Base-by-base conservation (phyloP, 1,139 yeast genomes). In the Protomyces arabidopsidicola region DNA sequence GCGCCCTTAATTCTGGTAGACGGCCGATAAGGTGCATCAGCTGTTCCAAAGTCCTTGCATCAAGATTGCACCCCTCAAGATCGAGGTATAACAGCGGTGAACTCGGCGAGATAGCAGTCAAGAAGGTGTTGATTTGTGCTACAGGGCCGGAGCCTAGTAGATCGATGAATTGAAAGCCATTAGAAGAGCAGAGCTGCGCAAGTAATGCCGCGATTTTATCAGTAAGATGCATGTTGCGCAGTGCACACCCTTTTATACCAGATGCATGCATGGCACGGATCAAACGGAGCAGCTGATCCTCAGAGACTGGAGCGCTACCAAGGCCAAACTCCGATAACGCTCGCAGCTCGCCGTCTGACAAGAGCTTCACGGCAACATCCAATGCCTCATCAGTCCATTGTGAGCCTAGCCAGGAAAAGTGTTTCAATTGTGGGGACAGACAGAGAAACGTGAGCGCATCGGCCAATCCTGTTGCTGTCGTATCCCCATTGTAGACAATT, bases 381-480 rank as follows among this genome's bases (percentile, higher is more conserved):
- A 51, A 42, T 12, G 53, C 18, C 24, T 53, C 48, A 24, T 39
- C 31, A 18, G 42, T 52, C 34, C 53, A 53, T 16, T 53, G 63
- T 4, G 54, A 18, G 6, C 63, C 63, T 5, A 16, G 20, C 52
- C 53, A 54, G 9, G 48, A 45, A 31, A 53, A 53, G 14, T 45
- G 59, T n/a, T 34, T 16, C 6, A 60, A n/a, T 35, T 54, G 59
- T 12, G 63, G 63, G 9, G 58, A 60, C 38, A 60, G 51, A 18
- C 59, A 54, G 12, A 60, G 24, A 35, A 35, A 60, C 27, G 54
- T 39, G 16, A 60, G 14, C 12, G 59, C 59, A 36, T 39, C 45
- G 14, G 57, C 45, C 24, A 53, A 31, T 45, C 63, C 59, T 10
- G 18, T 34, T n/a, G 22, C 38, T 12, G 59, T 53, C 20, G 45